A percentile compares a stretch with the other conserved stretches of the same genome.
These are phyloP conservation scores for Lipomyces lipofer DNA, from an alignment of 805 yeast genomes.

Conservation along the genomic window DNA sequence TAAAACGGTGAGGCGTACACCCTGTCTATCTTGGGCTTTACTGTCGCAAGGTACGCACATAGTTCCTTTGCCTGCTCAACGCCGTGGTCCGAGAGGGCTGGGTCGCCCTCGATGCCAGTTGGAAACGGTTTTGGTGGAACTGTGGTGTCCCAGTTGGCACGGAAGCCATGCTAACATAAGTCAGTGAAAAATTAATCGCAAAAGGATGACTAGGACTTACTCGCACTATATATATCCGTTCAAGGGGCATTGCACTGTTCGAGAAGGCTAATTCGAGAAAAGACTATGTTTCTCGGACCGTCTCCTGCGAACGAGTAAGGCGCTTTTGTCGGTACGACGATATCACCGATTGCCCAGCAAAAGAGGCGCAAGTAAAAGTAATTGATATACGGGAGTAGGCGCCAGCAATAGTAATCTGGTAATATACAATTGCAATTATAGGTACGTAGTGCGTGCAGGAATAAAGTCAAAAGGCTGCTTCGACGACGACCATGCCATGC, in stretches of 20 bases:
- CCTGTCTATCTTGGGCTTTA: slow-evolving; percentile 63
- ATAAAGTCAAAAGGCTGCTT: too few species aligned
- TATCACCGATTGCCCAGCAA: not conserved
- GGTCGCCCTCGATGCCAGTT: slow-evolving; percentile 89
- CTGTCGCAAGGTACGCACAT: slow-evolving; percentile 56
- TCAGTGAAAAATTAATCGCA: not conserved
- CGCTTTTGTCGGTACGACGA: not conserved
- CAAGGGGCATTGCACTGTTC: slow-evolving; percentile 6
- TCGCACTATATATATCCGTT: slow-evolving; percentile 14
- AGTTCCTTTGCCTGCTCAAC: slow-evolving; percentile 82
- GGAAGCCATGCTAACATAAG: slow-evolving; percentile 69
- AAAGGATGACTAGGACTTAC: not conserved
- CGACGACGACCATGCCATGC: too few species aligned
- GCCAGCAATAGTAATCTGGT: not conserved
- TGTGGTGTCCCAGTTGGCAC: slow-evolving; percentile 78
- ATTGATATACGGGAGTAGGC: too few species aligned
- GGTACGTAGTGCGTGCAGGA: too few species aligned
- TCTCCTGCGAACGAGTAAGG: not conserved
- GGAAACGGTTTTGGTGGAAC: slow-evolving; percentile 71
- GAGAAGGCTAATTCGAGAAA: not conserved
- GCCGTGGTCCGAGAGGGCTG: slow-evolving; percentile 85
- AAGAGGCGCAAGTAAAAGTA: not conserved
- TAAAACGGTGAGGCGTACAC: slow-evolving; percentile 84
- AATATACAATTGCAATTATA: not conserved
- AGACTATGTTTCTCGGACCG: not conserved